These are phyloP conservation scores for Trichophyton equinum DNA, from an alignment of 2,329 filamentous ascomycete genomes.

Conservation along the genomic window DNA sequence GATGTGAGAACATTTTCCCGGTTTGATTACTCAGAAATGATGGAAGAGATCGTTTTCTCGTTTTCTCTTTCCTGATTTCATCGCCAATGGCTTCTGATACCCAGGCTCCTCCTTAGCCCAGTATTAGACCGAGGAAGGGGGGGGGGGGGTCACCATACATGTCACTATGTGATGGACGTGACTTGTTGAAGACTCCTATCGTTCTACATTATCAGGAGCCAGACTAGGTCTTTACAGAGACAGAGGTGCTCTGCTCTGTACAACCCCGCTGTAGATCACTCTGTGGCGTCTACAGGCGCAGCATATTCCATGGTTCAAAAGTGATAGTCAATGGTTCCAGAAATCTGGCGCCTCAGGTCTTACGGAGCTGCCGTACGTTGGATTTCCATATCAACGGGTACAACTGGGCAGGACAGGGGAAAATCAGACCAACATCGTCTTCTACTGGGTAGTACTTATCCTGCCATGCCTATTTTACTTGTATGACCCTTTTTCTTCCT, in stretches of 20 bases:
- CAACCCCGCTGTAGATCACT: constrained; percentile 4
- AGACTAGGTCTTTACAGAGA: background rate
- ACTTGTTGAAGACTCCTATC: no score
- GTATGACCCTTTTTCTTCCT: background rate
- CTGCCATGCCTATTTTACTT: background rate
- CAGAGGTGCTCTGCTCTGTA: background rate
- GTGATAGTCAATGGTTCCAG: constrained; percentile 3
- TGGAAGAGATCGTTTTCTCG: background rate
- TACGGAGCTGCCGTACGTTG: background rate
- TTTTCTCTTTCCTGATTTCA: background rate
- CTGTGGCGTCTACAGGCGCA: background rate
- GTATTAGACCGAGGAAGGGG: background rate
- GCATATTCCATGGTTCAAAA: background rate
- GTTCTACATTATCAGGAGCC: background rate
- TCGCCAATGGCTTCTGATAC: background rate
- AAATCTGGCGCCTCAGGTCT: background rate
- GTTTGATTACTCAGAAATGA: background rate
- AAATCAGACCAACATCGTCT: background rate
- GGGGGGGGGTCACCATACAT: no score
- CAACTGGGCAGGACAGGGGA: background rate
- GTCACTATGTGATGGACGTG: background rate
- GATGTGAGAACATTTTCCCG: background rate
- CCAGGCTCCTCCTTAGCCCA: background rate
- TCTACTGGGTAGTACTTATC: background rate
- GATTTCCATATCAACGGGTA: background rate